Conservation (phyloP, 352 stramenopile species). For the Phytophthora capsici region DNA sequence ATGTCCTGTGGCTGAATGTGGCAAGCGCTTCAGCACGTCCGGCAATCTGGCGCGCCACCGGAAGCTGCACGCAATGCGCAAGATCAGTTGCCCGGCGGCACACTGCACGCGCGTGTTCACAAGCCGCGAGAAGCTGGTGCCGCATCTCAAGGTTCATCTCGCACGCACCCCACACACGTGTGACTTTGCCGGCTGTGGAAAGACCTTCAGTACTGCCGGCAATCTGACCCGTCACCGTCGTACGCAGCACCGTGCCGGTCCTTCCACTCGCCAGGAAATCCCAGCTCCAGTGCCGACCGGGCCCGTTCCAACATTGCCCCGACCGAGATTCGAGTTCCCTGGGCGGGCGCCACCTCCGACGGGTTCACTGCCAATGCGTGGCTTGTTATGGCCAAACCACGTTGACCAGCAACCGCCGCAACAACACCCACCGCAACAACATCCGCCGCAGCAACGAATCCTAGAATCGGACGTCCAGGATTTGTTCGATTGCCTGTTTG, state of each 20-base stretch:
- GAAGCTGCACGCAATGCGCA: constrained; percentile 53
- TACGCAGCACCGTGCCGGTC: constrained; percentile 51
- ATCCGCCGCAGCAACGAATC: constrained; percentile 36
- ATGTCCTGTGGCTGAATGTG: constrained; percentile 61
- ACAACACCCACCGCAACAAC: constrained; percentile 11
- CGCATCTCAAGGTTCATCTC: constrained; percentile 57
- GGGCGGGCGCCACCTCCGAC: constrained; percentile 24
- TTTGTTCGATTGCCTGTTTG: constrained; percentile 54
- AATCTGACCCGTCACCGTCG: constrained; percentile 72
- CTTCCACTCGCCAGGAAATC: constrained; percentile 17
- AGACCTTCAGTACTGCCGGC: constrained; percentile 68
- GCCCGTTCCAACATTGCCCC: constrained; percentile 23
- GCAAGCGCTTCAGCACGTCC: constrained; percentile 68
- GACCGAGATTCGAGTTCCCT: constrained; percentile 40
- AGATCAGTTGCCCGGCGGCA: constrained; percentile 49
- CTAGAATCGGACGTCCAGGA: constrained; percentile 51
- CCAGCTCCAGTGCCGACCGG: not conserved
- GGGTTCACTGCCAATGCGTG: constrained; percentile 42
- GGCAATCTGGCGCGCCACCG: constrained; percentile 64
- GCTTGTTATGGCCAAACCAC: constrained; percentile 36
- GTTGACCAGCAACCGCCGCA: constrained; percentile 23
- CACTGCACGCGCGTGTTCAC: constrained; percentile 55
- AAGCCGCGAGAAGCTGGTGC: constrained; percentile 55
- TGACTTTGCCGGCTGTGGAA: constrained; percentile 54
- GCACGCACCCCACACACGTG: constrained; percentile 62